Conservation (phyloP, 768 basidiomycete genomes). For the Boletus subparvulus region DNA sequence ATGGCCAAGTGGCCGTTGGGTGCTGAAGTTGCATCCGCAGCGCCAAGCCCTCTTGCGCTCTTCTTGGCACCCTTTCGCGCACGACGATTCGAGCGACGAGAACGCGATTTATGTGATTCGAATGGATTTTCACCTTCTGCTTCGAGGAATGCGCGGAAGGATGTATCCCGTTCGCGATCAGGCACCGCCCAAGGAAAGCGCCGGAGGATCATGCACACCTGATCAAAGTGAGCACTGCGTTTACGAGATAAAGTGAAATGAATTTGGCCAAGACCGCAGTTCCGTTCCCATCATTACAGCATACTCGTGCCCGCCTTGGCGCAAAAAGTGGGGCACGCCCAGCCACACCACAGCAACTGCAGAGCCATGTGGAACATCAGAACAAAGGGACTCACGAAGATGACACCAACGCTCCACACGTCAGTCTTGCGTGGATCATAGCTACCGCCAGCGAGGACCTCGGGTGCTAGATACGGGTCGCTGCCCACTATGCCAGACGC, state of each 20-base stretch:
- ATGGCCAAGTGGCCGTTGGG: constrained; percentile 1
- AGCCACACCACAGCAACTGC: background rate
- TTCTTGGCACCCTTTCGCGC: constrained; percentile 7
- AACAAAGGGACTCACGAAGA: constrained; percentile 65
- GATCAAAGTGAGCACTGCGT: constrained; percentile 9
- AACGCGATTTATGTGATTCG: constrained; percentile 28
- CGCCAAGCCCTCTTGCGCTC: background rate
- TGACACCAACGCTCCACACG: constrained; percentile 98
- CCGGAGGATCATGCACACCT: constrained; percentile 88
- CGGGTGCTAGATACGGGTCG: constrained; percentile 97
- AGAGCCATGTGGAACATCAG: background rate
- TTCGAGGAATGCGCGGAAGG: constrained; percentile 87
- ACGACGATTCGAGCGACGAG: constrained; percentile 10
- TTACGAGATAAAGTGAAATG: constrained; percentile 11
- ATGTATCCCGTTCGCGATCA: constrained; percentile 88
- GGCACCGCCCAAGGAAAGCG: constrained; percentile 99
- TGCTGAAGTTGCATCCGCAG: background rate
- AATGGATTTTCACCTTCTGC: constrained; percentile 82
- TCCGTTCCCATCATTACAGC: constrained; percentile 2
- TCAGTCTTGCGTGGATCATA: constrained; percentile 98
- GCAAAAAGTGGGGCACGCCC: background rate
- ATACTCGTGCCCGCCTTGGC: background rate
- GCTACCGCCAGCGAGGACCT: constrained; percentile 74
- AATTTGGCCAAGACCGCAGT: background rate
- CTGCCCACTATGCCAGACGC: constrained; percentile 94